These are phyloP conservation scores for Rutidosis leptorrhynchoides DNA, from an alignment of 129 eudicot species.

Conservation along the genomic window DNA sequence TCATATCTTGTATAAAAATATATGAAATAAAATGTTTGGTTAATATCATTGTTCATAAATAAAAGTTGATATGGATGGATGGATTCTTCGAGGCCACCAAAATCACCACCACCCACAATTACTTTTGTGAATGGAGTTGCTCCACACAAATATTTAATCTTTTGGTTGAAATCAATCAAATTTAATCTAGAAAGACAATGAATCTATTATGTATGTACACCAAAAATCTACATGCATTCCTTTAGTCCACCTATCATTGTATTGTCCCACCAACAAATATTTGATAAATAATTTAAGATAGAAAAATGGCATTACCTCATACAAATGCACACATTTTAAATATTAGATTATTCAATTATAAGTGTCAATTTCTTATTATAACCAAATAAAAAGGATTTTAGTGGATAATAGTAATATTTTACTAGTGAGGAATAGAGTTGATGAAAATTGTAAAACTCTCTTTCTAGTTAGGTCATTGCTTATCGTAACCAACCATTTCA, in stretches of 20 bases:
- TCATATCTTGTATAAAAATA: constrained; percentile 13
- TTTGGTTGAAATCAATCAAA: constrained; percentile 10
- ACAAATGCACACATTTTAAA: no score
- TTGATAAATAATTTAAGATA: background rate
- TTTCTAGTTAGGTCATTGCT: no score
- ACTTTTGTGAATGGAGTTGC: constrained; percentile 28
- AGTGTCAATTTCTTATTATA: no score
- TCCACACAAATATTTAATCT: constrained; percentile 26
- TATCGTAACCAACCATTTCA: no score
- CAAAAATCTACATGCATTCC: background rate
- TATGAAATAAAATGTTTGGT: constrained; percentile 18
- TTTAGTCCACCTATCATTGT: background rate
- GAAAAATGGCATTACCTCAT: no score
- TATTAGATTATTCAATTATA: no score
- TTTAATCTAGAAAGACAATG: background rate
- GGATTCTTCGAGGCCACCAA: constrained; percentile 34
- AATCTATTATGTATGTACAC: background rate
- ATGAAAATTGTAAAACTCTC: no score
- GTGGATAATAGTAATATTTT: no score
- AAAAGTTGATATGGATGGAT: constrained; percentile 34
- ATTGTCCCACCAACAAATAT: background rate
- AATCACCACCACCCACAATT: constrained; percentile 22
- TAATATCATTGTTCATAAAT: constrained; percentile 19
- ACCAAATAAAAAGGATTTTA: no score
- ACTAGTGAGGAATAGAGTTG: no score